Base-by-base conservation (phyloP, 106 monocot species). In the Iris macrosiphon region DNA sequence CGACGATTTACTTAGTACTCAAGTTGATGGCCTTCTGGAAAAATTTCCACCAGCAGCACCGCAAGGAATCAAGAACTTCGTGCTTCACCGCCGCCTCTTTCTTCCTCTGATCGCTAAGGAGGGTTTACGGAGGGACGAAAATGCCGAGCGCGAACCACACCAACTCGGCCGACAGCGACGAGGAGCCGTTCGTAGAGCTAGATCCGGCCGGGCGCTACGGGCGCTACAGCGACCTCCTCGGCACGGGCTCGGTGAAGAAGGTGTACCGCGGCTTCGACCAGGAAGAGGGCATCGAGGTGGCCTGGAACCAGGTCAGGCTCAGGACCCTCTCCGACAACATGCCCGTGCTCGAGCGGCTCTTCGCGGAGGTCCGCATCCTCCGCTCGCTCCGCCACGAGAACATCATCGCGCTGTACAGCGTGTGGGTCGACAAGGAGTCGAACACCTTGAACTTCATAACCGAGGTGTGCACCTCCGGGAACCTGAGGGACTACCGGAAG, bases 361-460 rank as follows among this genome's bases (percentile, higher is more conserved):
- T 61, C 63, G 56, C 71, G 17, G 89, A 90, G 68, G 80, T 84
- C 10, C 62, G 71, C 15, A 62, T 84, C 32, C 80, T 90, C 30
- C 66, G 77, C 3, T 64, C 66, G 0, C 67, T 90, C 42, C 73
- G 57, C 7, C 89, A 90, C 58, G 64, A 55, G 9, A 73, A 78
- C 61, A 77, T 90, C 59, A 80, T 90, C 68, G 32, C 63, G 12
- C 63, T 90, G 21, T 57, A 90, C 57, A 45, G 37, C 56, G 63
- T 68, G 28, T 45, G 40, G 60, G 44, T 31, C 2, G 45, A 57
- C 23, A 13, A 13, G 18, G n/a, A n/a, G 4, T 11, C 37, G 15
- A 70, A 24, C 26, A 88, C 66, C 3, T 68, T 94, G 55, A 88
- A 94, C 39, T 94, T 94, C 69, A 84, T 94, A 68, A 94, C 93